Evolutionary conservation across 2,329 filamentous ascomycete species (phyloP).

Genomic region (Colletotrichum sp.): DNA sequence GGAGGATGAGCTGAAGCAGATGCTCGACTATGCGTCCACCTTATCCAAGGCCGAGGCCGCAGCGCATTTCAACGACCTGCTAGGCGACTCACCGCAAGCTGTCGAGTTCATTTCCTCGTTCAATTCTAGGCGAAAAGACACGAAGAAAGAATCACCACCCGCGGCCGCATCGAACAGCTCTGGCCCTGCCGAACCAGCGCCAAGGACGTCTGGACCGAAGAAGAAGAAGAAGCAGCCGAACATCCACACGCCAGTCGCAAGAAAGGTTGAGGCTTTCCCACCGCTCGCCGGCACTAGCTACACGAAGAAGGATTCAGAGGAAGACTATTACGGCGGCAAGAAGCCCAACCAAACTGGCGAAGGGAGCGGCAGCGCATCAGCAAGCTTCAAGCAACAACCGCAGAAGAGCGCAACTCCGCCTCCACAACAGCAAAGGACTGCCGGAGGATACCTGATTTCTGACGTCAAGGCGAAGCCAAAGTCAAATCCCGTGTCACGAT

Average conservation of each 20-base stretch:
- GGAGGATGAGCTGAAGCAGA: slow-evolving; percentile 81
- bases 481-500: slow-evolving; percentile 55
- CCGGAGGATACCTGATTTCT: slow-evolving; percentile 80
- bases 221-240: slow-evolving; percentile 65
- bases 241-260: slow-evolving; percentile 68
- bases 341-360: slow-evolving; percentile 45
- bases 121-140: slow-evolving; percentile 67
- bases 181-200: slow-evolving; percentile 44
- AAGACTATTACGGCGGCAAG: slow-evolving; percentile 77
- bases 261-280: slow-evolving; percentile 68
- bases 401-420: slow-evolving; percentile 22
- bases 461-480: slow-evolving; percentile 70
- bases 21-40: slow-evolving; percentile 80
- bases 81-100: slow-evolving; percentile 82
- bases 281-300: slow-evolving; percentile 72
- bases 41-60: slow-evolving; percentile 80
- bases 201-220: slow-evolving; percentile 44
- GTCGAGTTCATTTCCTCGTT: slow-evolving; percentile 82
- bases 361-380: slow-evolving; percentile 36
- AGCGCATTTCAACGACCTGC: slow-evolving; percentile 84
- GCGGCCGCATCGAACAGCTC: neutral
- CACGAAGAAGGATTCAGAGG: slow-evolving; percentile 71
- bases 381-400: slow-evolving; percentile 36
- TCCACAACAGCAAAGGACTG: slow-evolving; percentile 59
- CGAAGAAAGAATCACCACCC: slow-evolving; percentile 30